These are phyloP conservation scores for Tetrapisispora fleetii DNA, from an alignment of 805 yeast species.

Conservation along the genomic window DNA sequence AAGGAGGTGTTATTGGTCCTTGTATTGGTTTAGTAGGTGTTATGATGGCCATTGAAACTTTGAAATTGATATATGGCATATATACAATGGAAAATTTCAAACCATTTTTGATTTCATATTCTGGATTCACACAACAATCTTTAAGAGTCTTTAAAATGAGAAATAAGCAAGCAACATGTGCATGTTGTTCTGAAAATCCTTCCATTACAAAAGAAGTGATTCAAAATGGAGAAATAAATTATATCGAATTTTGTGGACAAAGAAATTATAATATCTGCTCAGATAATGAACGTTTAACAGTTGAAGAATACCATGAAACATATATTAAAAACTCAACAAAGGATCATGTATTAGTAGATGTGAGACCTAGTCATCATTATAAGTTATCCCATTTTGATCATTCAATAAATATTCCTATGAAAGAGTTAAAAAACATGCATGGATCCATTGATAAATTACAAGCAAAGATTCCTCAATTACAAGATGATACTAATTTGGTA, in stretches of 20 bases:
- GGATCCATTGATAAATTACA: conserved; percentile 22
- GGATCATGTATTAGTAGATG: conserved; percentile 47
- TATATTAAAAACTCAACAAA: conserved; percentile 15
- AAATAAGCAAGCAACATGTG: conserved; percentile 48
- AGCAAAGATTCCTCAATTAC: conserved; percentile 18
- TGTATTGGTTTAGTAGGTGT: conserved; percentile 90
- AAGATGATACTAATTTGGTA: conserved; percentile 30
- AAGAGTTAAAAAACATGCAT: conserved; percentile 30
- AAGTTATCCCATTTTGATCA: conserved; percentile 50
- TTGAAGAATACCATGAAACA: conserved; percentile 28
- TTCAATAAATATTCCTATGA: conserved; percentile 57
- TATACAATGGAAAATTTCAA: conserved; percentile 44
- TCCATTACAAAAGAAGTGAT: conserved; percentile 40
- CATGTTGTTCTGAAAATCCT: conserved; percentile 50
- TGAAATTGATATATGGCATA: conserved; percentile 56
- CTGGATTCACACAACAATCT: conserved; percentile 57
- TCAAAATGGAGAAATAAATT: conserved; percentile 42
- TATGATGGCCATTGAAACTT: conserved; percentile 79
- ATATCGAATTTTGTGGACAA: conserved; percentile 68
- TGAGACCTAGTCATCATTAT: conserved; percentile 71
- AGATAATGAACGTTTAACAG: conserved; percentile 38
- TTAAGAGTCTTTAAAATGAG: conserved; percentile 76
- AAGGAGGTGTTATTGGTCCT: conserved; percentile 92
- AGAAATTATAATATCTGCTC: conserved; percentile 37
- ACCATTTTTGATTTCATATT: conserved; percentile 62